These are phyloP conservation scores for Benincasa hispida DNA, from an alignment of 306 rosid genomes.

Conservation along the genomic window DNA sequence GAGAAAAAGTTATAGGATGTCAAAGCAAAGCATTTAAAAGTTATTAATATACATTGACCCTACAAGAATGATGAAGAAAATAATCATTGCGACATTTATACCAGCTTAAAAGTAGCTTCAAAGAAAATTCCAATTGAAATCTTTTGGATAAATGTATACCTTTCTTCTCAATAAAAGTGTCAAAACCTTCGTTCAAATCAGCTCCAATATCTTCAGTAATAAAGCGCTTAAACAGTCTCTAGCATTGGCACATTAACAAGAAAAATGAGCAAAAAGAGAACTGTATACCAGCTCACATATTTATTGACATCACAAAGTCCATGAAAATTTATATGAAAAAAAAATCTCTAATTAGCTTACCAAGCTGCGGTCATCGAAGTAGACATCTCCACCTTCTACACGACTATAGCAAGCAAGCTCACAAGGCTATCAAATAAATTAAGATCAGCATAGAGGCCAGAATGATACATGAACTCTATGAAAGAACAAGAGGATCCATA, in stretches of 20 bases:
- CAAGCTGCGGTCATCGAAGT: constrained; percentile 75
- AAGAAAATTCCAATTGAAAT: neutral
- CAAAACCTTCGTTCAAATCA: constrained; percentile 72
- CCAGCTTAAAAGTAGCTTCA: neutral
- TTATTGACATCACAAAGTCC: neutral
- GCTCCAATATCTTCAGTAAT: constrained; percentile 87
- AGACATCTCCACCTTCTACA: constrained; percentile 78
- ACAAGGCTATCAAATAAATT: constrained; percentile 48
- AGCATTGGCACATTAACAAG: constrained; percentile 10
- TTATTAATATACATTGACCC: constrained; percentile 7
- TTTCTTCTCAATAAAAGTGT: constrained; percentile 61
- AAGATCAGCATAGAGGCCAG: constrained; percentile 6
- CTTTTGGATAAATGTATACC: constrained; percentile 20
- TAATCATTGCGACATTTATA: neutral
- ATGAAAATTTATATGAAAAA: neutral
- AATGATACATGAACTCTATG: neutral
- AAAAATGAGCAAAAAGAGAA: neutral
- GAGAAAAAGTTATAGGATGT: constrained; percentile 2
- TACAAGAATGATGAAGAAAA: neutral
- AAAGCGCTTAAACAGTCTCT: constrained; percentile 93
- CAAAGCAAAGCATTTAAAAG: constrained; percentile 4
- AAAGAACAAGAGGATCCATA: neutral
- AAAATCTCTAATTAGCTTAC: constrained; percentile 31
- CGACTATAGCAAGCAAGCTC: constrained; percentile 87
- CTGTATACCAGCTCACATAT: neutral